A percentile compares a stretch with the other conserved stretches of the same genome.
Conservation (phyloP, 345 rosid species). For the Aquilaria sinensis region DNA sequence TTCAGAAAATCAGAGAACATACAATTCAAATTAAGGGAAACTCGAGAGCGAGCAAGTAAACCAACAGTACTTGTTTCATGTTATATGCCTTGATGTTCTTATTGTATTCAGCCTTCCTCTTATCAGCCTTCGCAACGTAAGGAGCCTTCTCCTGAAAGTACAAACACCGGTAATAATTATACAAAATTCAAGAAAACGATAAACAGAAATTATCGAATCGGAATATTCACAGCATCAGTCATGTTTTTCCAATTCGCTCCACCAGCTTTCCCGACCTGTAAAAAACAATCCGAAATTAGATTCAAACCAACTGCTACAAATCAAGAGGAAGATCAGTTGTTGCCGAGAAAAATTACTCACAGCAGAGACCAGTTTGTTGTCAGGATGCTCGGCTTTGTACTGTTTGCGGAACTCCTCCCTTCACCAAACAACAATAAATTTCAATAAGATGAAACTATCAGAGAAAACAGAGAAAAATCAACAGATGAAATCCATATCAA, state of each 20-base stretch:
- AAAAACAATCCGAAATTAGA: background rate
- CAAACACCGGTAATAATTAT: background rate
- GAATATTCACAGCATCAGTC: conserved; percentile 50
- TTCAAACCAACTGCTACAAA: background rate
- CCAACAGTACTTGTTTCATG: conserved; percentile 39
- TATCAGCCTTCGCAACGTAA: conserved; percentile 44
- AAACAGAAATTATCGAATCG: background rate
- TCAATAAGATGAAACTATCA: background rate
- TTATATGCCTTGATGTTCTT: conserved; percentile 62
- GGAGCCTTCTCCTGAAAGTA: conserved; percentile 62
- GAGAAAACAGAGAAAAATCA: background rate
- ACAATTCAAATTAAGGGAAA: background rate
- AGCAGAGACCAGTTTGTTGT: conserved; percentile 76
- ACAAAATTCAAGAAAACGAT: background rate
- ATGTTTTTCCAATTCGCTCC: conserved; percentile 74
- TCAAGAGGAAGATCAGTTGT: background rate
- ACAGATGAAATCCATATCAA: background rate
- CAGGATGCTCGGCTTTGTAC: conserved; percentile 63
- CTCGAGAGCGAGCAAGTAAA: background rate
- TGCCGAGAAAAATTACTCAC: conserved; percentile 22
- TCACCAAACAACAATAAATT: background rate
- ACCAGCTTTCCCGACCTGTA: conserved; percentile 81
- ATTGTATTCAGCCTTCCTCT: conserved; percentile 55
- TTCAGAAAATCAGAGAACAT: background rate
- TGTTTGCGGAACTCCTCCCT: conserved; percentile 76